Evolutionary conservation across 352 stramenopile species (phyloP).

Genomic region (Sclerospora graminicola): DNA sequence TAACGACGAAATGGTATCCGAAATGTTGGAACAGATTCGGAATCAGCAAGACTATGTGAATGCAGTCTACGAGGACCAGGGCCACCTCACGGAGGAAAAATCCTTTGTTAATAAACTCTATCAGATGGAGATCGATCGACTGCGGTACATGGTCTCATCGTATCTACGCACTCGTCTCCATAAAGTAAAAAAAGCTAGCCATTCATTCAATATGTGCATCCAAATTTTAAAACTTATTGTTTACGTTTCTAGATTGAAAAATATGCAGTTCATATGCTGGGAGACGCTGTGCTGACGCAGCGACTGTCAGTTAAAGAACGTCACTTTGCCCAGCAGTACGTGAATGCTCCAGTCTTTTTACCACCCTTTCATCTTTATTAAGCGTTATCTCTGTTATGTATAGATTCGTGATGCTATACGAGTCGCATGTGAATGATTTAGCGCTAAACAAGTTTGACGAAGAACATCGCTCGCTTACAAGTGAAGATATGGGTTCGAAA

Average conservation of each 20-base stretch:
- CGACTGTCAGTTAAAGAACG: conserved; percentile 64
- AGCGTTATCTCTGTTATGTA: no score
- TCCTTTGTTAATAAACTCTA: conserved; percentile 82
- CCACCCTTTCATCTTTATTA: no score
- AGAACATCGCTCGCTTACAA: conserved; percentile 43
- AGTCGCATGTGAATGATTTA: conserved; percentile 63
- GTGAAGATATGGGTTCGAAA: conserved; percentile 58
- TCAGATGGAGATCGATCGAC: conserved; percentile 83
- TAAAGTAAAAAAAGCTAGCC: no score
- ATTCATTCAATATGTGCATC: no score
- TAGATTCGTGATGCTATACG: conserved; percentile 51
- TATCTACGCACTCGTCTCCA: conserved; percentile 67
- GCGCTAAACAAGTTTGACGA: conserved; percentile 49
- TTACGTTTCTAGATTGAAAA: conserved; percentile 78
- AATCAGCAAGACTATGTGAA: conserved; percentile 86
- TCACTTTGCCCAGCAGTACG: conserved; percentile 66
- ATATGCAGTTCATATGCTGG: conserved; percentile 54
- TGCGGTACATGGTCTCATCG: conserved; percentile 76
- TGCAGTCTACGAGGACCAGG: conserved; percentile 57
- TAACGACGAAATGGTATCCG: conserved; percentile 63
- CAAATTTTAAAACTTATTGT: background rate
- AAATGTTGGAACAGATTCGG: conserved; percentile 77
- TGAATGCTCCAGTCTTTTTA: conserved; percentile 1
- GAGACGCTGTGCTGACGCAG: conserved; percentile 28
- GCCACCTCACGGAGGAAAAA: conserved; percentile 58